Base-by-base conservation (phyloP, 2,329 filamentous ascomycete species). In the Metarhizium robertsii region DNA sequence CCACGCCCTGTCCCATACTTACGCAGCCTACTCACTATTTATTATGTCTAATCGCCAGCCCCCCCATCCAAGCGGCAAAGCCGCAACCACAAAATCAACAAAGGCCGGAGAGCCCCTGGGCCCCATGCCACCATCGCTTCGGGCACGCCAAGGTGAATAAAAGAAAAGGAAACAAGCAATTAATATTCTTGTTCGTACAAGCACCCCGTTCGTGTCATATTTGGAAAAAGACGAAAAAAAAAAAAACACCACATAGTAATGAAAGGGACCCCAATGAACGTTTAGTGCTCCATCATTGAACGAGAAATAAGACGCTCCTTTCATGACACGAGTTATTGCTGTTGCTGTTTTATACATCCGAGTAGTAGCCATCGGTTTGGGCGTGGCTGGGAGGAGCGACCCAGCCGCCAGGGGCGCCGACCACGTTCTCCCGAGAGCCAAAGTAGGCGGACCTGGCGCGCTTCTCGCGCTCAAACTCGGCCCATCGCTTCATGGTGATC, bases 401-500 rank as follows among this genome's bases (percentile, higher is more conserved):
- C 75, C 77, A 80, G 60, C 67, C 71, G 46, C 70, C 71, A 55
- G 59, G 59, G 49, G 64, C 69, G 47, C 71, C 71, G 11, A 71
- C 69, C 43, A 81, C 69, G 56, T 76, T 81, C 65, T 83, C 80
- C 56, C 73, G 73, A 13, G 69, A 71, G 32, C 73, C 75, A 76
- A 79, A 82, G 68, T 79, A 80, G 59, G 73, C 73, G 63, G 67
- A 73, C 61, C 72, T 74, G 53, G 71, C 67, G 36, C 81, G 74
- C 59, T 80, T 78, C 59, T 84, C 81, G 18, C 81, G 76, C 77
- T 99, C 94, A 68, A 97, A 99, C 73, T 99, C 94, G 60, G 86
- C 88, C 94, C 94, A 99, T 64, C 94, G 79, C 79, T 96, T 96
- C 94, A 99, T 99, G 42, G 92, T 96, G 69, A 99, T 99, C 82